A percentile compares a stretch with the other conserved stretches of the same genome.
These are phyloP conservation scores for Xylaria palmicola DNA, from an alignment of 495 filamentous ascomycete genomes.

Conservation along the genomic window DNA sequence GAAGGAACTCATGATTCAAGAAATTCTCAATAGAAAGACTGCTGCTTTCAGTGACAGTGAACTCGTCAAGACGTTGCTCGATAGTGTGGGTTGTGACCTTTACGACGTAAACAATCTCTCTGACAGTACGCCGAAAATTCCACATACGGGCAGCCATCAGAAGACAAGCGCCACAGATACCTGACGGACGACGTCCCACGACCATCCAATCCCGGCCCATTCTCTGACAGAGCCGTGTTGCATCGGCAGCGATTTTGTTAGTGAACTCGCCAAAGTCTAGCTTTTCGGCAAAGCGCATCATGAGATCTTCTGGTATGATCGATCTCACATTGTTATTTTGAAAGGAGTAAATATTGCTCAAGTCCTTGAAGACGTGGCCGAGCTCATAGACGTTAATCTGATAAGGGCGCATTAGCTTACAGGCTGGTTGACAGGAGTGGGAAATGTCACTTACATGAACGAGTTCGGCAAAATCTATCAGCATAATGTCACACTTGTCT, in stretches of 20 bases:
- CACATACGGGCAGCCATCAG: slow-evolving; percentile 96
- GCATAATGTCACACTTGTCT: slow-evolving; percentile 64
- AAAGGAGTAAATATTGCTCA: slow-evolving; percentile 66
- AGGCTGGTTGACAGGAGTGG: background rate
- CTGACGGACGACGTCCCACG: slow-evolving; percentile 85
- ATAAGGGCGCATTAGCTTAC: slow-evolving; percentile 21
- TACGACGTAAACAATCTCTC: slow-evolving; percentile 93
- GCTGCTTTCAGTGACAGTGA: slow-evolving; percentile 75
- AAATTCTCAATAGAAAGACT: slow-evolving; percentile 86
- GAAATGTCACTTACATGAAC: slow-evolving; percentile 44
- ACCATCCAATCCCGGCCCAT: slow-evolving; percentile 98
- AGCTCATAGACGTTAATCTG: slow-evolving; percentile 89
- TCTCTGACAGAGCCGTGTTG: slow-evolving; percentile 77
- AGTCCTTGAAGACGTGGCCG: slow-evolving; percentile 74
- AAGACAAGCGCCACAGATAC: slow-evolving; percentile 90
- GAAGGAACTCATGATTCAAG: slow-evolving; percentile 57
- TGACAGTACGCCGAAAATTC: slow-evolving; percentile 87
- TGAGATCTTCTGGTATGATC: slow-evolving; percentile 79
- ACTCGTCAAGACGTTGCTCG: slow-evolving; percentile 84
- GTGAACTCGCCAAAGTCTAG: slow-evolving; percentile 81
- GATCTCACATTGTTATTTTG: slow-evolving; percentile 48
- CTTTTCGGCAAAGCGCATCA: slow-evolving; percentile 82
- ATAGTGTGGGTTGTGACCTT: slow-evolving; percentile 92
- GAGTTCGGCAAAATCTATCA: slow-evolving; percentile 93
- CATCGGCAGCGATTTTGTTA: slow-evolving; percentile 79